Evolutionary conservation across 495 filamentous ascomycete species (phyloP), one percentile per base, ranked within the genome.

Genomic region (Penicillium coffeae): DNA sequence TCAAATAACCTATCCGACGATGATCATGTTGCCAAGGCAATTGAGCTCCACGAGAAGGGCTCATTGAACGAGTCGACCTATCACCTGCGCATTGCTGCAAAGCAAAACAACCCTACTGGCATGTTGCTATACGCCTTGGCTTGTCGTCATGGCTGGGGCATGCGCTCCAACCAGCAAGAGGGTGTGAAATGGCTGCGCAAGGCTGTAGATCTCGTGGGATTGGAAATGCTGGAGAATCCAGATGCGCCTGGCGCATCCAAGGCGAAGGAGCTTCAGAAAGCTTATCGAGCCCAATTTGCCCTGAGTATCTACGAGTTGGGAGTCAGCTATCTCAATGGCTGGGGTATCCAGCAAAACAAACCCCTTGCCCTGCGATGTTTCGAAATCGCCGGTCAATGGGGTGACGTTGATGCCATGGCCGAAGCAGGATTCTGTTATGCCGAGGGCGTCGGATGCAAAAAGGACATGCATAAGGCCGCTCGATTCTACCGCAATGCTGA

Each of bases 61-160:
- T 83, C 84, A 0, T 72, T 95, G 20, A 86, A 87, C 38, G 90
- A 97, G 62, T 95, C 91, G 0, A 96, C 94, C 2, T 98, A 96
- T 64, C 93, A 98, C 62, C 76, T 98, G 21, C 87, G 93, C 8
- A 80, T 95, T 57, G 93, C 93, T 4, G 94, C 93, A 2, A 84
- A 84, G 54, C 82, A 84, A 34, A 85, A 86, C 10, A 82, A 93
- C 42, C 90, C 93, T 0, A 95, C 90, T 0, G 93, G 83, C 10
- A 98, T 98, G 93, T 74, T 98, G 5, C 75, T 97, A 8, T 98
- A 96, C 66, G 94, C 92, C 4, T 77, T 98, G 34, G 94, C 93
- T 25, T 96, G 91, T 61, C 82, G 94, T n/a, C 93, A 97, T 62
- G 93, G 93, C 21, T 98, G 93, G 93, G 93, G 93, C 8, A 96